Percentiles rank a stretch among this genome's conserved stretches.
Conservation (phyloP, 2,329 filamentous ascomycete genomes). For the Sphaceloma murrayae region DNA sequence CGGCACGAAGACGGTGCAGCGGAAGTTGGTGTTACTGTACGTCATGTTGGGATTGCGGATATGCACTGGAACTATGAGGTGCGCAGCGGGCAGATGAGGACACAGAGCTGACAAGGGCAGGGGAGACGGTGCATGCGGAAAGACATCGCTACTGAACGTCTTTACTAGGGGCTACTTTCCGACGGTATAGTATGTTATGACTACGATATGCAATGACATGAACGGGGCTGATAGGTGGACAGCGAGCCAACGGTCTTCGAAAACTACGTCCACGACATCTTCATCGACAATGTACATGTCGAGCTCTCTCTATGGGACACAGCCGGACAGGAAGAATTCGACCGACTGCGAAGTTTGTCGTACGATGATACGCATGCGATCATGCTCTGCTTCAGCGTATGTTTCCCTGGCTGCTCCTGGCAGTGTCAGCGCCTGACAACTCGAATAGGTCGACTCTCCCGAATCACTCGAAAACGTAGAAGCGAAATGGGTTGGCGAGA, state of each 20-base stretch:
- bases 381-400: slow-evolving; percentile 91
- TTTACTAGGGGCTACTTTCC: slow-evolving; percentile 98
- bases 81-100: slow-evolving; percentile 19
- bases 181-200: slow-evolving; percentile 86
- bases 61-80: slow-evolving; percentile 20
- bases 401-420: slow-evolving; percentile 20
- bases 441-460: slow-evolving; percentile 67
- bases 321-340: slow-evolving; percentile 97
- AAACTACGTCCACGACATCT: slow-evolving; percentile 99
- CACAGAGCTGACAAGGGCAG: slow-evolving; percentile 38
- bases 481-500: slow-evolving; percentile 97
- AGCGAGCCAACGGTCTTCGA: slow-evolving; percentile 95
- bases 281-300: slow-evolving; percentile 93
- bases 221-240: slow-evolving; percentile 16
- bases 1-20: slow-evolving; percentile 67
- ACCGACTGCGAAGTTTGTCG: slow-evolving; percentile 84
- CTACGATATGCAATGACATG: too few relatives aligned
- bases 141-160: slow-evolving; percentile 94
- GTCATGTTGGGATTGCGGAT: too few relatives aligned
- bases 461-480: slow-evolving; percentile 98
- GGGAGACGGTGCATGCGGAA: slow-evolving; percentile 91
- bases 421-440: not conserved
- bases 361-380: slow-evolving; percentile 98
- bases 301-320: slow-evolving; percentile 98
- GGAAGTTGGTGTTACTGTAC: slow-evolving; percentile 90